Conservation (phyloP, 768 basidiomycete genomes). For the Mycena floridula region DNA sequence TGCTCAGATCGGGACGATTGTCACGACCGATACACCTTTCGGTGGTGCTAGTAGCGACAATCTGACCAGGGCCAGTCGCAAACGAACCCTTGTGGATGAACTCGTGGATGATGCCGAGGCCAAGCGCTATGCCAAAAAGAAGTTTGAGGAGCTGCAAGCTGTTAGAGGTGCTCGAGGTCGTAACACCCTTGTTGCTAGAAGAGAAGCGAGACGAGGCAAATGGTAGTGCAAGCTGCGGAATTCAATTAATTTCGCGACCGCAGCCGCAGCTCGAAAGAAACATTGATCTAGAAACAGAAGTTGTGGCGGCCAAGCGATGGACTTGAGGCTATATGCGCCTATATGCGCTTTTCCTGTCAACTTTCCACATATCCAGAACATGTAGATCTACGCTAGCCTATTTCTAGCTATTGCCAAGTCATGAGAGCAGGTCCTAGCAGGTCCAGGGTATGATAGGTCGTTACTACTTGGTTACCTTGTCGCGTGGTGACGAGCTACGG, state of each 20-base stretch:
- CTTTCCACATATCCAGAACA: no score
- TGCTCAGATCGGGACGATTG: constrained; percentile 70
- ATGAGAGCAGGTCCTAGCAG: no score
- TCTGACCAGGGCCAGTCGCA: constrained; percentile 60
- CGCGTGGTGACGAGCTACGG: no score
- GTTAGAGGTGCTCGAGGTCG: constrained; percentile 64
- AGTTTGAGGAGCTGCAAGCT: constrained; percentile 74
- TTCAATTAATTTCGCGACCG: no score
- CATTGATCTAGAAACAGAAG: background rate
- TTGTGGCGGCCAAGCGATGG: background rate
- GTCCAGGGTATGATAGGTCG: no score
- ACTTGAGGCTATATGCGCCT: no score
- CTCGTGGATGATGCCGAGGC: constrained; percentile 85
- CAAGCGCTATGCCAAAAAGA: constrained; percentile 84
- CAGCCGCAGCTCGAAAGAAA: background rate
- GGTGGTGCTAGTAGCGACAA: constrained; percentile 66
- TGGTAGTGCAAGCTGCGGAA: constrained; percentile 48
- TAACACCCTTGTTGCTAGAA: constrained; percentile 62
- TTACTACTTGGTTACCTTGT: no score
- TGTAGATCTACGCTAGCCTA: no score
- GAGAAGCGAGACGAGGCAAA: constrained; percentile 58
- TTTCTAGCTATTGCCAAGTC: no score
- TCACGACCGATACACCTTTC: constrained; percentile 68
- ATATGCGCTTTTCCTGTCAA: no score
- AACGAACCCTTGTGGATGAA: constrained; percentile 84